These are phyloP conservation scores for Xerocomellus intermedius DNA, from an alignment of 768 basidiomycete species.

Conservation along the genomic window DNA sequence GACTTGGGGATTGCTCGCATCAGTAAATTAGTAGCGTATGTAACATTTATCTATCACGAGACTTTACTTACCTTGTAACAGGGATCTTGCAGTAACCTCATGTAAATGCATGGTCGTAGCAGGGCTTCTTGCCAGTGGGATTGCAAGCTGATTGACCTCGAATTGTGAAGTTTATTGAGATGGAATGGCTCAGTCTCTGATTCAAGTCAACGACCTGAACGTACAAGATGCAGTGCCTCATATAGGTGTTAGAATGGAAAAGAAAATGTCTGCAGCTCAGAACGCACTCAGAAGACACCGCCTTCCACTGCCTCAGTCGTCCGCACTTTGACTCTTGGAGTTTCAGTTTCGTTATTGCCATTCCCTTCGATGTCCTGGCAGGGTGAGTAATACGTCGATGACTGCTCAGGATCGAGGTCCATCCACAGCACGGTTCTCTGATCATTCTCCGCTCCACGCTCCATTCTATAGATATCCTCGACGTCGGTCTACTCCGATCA, in stretches of 20 bases:
- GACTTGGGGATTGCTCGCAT: background rate
- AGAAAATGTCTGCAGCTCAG: background rate
- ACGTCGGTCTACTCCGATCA: slow-evolving; percentile 71
- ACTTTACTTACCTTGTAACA: background rate
- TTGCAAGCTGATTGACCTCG: background rate
- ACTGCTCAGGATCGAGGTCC: background rate
- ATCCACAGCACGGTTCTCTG: background rate
- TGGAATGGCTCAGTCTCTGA: background rate
- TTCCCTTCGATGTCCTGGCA: slow-evolving; percentile 27
- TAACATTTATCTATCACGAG: background rate
- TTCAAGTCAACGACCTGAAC: background rate
- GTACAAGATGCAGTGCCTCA: background rate
- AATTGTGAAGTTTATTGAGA: background rate
- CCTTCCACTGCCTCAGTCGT: background rate
- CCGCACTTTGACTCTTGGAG: background rate
- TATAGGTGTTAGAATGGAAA: slow-evolving; percentile 4
- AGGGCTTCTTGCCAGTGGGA: background rate
- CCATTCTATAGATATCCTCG: slow-evolving; percentile 67
- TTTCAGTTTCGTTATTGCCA: background rate
- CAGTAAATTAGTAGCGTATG: no score
- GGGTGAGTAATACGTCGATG: slow-evolving; percentile 17
- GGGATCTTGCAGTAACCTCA: background rate
- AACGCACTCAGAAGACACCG: background rate
- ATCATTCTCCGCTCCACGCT: background rate
- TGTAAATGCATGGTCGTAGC: background rate